Base-by-base conservation (phyloP, 176 grass and related monocot genomes). In the Oryza officinalis region DNA sequence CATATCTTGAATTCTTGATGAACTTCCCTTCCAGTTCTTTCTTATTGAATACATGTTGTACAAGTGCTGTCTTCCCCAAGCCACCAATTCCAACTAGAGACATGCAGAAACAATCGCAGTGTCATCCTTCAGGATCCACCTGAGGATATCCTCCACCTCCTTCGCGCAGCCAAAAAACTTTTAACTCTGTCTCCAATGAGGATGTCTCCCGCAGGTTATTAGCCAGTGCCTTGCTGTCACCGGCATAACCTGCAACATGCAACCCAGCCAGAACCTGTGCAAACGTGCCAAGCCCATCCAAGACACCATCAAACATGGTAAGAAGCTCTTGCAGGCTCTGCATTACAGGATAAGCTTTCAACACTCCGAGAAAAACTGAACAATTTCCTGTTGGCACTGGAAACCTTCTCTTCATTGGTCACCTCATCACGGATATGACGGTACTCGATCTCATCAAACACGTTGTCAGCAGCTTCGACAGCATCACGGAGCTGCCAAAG, bases 371-470 rank as follows among this genome's bases (percentile, higher is more conserved):
- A 32, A 81, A 81, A 35, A 20, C 70, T 61, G 15, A 30, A 27
- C 27, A 61, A 14, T 26, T 80, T 47, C 45, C 12, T 65, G 27
- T 49, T 43, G 14, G 31, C 23, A 67, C 27, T 2, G 44, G 31
- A 50, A 75, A 26, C 71, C 27, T 27, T 40, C 31, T 73, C 8
- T 22, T 0, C 28, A 23, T 4, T 66, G 9, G 27, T 27, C 9
- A 57, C 76, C 23, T 81, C 17, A 33, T 68, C 78, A 26, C 43
- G 63, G 20, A 87, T 52, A n/a, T 8, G 2, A 13, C 17, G 41
- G 63, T 82, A 78, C 4, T 88, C 72, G 17, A 88, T 23, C 27
- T 83, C 80, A 63, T 88, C 79, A 5, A 88, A 35, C 46, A 88
- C 28, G 72, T 63, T 45, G 11, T 83, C 86, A 2, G 79, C 80